These are phyloP conservation scores for Aspergillus haitiensis DNA, from an alignment of 495 filamentous ascomycete species.

Conservation along the genomic window DNA sequence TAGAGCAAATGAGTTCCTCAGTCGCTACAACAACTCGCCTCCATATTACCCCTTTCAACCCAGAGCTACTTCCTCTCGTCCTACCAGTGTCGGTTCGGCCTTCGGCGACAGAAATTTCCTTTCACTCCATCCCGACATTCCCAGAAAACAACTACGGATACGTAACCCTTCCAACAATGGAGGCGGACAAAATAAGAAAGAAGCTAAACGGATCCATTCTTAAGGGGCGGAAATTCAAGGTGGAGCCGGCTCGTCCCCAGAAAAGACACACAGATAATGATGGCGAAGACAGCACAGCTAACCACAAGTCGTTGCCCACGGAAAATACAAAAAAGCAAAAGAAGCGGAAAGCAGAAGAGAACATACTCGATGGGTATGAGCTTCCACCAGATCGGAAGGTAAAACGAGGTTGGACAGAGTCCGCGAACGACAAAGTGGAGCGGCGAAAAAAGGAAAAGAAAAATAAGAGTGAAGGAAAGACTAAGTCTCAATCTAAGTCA, in stretches of 20 bases:
- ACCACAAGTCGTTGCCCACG: slow-evolving; percentile 24
- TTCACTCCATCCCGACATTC: slow-evolving; percentile 78
- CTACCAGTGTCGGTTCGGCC: slow-evolving; percentile 66
- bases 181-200: slow-evolving; percentile 85
- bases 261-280: slow-evolving; percentile 46
- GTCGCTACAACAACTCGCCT: slow-evolving; percentile 56
- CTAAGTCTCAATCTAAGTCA: slow-evolving; percentile 62
- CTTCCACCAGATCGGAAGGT: slow-evolving; percentile 73
- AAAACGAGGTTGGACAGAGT: slow-evolving; percentile 87
- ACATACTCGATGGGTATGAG: slow-evolving; percentile 67
- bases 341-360: slow-evolving; percentile 65
- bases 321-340: slow-evolving; percentile 60
- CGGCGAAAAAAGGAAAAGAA: slow-evolving; percentile 49
- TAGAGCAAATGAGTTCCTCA: slow-evolving; percentile 31
- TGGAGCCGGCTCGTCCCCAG: slow-evolving; percentile 72
- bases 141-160: slow-evolving; percentile 90
- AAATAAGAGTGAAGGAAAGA: slow-evolving; percentile 53
- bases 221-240: slow-evolving; percentile 78
- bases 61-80: slow-evolving; percentile 65
- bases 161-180: slow-evolving; percentile 73
- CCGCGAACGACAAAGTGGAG: slow-evolving; percentile 53
- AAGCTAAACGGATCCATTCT: slow-evolving; percentile 89
- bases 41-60: slow-evolving; percentile 81
- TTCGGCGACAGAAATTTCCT: slow-evolving; percentile 76
- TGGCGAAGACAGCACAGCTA: slow-evolving; percentile 28